A percentile compares a stretch with the other conserved stretches of the same genome.
These are phyloP conservation scores for Aspergillus affinis DNA, from an alignment of 495 filamentous ascomycete genomes.

Conservation along the genomic window DNA sequence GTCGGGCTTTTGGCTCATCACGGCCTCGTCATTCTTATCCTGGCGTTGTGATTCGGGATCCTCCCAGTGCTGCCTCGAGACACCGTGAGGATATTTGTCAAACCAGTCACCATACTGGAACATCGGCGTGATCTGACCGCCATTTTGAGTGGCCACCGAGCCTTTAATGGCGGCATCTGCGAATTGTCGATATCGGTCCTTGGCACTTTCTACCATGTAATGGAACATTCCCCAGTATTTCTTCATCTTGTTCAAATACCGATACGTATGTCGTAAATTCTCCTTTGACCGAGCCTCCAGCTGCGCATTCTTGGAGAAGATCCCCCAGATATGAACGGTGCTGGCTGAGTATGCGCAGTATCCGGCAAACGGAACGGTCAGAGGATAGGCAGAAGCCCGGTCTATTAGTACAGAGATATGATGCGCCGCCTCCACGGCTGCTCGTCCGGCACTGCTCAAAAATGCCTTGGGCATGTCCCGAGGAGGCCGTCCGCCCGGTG, in stretches of 20 bases:
- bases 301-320: conserved; percentile 77
- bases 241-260: conserved; percentile 91
- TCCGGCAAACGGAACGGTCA: conserved; percentile 88
- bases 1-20: conserved; percentile 81
- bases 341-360: conserved; percentile 93
- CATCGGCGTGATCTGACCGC: conserved; percentile 54
- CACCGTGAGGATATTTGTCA: conserved; percentile 88
- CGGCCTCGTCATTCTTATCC: conserved; percentile 74
- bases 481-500: conserved; percentile 63
- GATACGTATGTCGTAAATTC: conserved; percentile 84
- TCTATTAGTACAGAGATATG: conserved; percentile 82
- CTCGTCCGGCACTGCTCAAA: conserved; percentile 69
- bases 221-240: conserved; percentile 98
- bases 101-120: conserved; percentile 99
- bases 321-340: conserved; percentile 88
- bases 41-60: conserved; percentile 68
- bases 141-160: conserved; percentile 51
- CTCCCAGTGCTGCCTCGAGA: conserved; percentile 79
- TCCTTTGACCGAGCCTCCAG: conserved; percentile 78
- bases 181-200: conserved; percentile 83
- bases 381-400: conserved; percentile 72
- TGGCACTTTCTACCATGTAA: conserved; percentile 90
- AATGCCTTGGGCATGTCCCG: conserved; percentile 79
- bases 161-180: conserved; percentile 67
- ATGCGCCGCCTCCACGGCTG: conserved; percentile 85